Base-by-base conservation (phyloP, 495 filamentous ascomycete genomes). In the Cercophora sp. region DNA sequence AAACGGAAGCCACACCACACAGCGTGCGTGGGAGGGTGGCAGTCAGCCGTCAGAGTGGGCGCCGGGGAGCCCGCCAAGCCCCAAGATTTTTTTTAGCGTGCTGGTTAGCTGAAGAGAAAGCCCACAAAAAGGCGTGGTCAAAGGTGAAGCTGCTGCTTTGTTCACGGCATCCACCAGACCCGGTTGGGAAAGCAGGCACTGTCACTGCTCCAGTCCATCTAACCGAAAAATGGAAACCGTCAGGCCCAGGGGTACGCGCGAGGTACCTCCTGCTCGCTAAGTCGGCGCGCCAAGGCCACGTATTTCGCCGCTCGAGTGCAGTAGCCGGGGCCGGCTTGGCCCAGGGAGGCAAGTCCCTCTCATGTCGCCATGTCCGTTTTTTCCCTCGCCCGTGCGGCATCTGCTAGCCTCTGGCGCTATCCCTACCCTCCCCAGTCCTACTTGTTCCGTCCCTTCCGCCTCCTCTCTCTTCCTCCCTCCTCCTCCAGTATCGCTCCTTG, bases 381-480 rank as follows among this genome's bases (percentile, higher is more conserved):
- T 51, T 25, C 47, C 47, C 47, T 47, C 41, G 49, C 53, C 55
- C 46, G 41, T 61, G 59, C 51, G 41, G 40, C 32, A 47, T 23
- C 16, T 22, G 31, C 44, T 40, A 31, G 55, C 48, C 23, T 27
- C 51, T 52, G 32, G 55, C 61, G 52, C 57, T 64, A 53, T 59
- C 55, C 59, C 57, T 59, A 54, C 49, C 55, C 53, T 57, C 58
- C 55, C 62, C 45, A 35, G 49, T 58, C 39, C 32, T 56, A 57
- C 46, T 63, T 58, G 61, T 66, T 51, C 63, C 59, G 55, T 60
- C 56, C 34, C 34, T 60, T 59, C 64, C 61, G 57, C 55, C 54
- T 44, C 54, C 32, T 57, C 55, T 52, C 54, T 63, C 43, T 45
- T 52, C 55, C 51, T 56, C 40, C 40, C 44, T 45, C 52, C 57